Evolutionary conservation across 2,329 filamentous ascomycete species (phyloP).

Genomic region (Neocatenulostroma microsporum): DNA sequence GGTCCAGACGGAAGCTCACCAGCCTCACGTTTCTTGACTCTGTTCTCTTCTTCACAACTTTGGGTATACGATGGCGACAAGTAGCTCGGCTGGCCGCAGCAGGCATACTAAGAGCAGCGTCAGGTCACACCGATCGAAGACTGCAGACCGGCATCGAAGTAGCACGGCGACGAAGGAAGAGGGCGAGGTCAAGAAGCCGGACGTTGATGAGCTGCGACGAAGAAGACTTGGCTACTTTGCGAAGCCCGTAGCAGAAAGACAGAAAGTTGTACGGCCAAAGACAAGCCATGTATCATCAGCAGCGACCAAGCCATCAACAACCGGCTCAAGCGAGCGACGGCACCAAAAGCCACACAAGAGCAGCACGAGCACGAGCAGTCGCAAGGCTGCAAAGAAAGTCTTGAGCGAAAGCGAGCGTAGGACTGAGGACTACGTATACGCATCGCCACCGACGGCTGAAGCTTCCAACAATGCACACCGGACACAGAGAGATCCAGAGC

Average conservation of each 20-base stretch:
- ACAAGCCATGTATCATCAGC: neutral
- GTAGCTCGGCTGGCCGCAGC: neutral
- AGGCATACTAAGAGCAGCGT: neutral
- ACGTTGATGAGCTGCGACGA: constrained; percentile 34
- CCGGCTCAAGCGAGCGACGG: constrained; percentile 4
- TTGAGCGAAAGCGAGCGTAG: neutral
- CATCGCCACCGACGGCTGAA: too few species aligned
- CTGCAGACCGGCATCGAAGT: neutral
- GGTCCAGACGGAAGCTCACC: neutral
- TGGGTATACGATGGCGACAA: neutral
- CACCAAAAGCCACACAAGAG: constrained; percentile 4
- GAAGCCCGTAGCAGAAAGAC: constrained; percentile 13
- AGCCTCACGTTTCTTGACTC: too few species aligned
- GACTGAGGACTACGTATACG: neutral
- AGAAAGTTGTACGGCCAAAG: constrained; percentile 9
- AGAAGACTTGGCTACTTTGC: constrained; percentile 33
- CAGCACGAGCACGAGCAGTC: neutral
- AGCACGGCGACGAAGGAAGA: constrained; percentile 9
- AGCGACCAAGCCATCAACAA: neutral
- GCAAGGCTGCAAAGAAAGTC: neutral
- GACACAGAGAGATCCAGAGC: too few species aligned
- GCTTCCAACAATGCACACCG: too few species aligned
- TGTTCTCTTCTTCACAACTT: neutral
- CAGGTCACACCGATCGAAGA: neutral
- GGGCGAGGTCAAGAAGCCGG: constrained; percentile 23